Conservation (phyloP, 2,329 filamentous ascomycete species). For the Cladobotryum mycophilum region DNA sequence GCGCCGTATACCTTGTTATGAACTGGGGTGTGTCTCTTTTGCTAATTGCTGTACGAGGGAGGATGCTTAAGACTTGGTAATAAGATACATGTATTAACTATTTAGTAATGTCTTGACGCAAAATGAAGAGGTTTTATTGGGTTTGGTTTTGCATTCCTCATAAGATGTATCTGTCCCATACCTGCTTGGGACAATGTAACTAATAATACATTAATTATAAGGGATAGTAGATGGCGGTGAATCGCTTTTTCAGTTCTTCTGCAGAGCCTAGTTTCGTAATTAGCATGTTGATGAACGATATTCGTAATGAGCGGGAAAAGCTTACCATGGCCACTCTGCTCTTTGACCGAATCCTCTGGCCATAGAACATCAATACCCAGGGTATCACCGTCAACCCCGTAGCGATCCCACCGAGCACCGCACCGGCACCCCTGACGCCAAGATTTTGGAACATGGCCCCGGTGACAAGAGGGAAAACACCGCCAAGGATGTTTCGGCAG, state of each 20-base stretch:
- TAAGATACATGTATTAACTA: too few relatives aligned
- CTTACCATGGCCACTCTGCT: slow-evolving; percentile 68
- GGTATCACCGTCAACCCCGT: slow-evolving; percentile 69
- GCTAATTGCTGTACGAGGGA: too few relatives aligned
- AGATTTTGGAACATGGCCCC: slow-evolving; percentile 65
- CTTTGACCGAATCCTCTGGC: slow-evolving; percentile 64
- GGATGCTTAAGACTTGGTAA: too few relatives aligned
- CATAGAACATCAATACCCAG: slow-evolving; percentile 77
- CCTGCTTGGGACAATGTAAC: too few relatives aligned
- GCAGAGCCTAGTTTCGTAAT: neutral
- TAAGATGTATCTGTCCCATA: too few relatives aligned
- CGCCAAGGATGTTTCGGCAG: slow-evolving; percentile 77
- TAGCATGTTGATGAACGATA: too few relatives aligned
- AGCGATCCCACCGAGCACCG: slow-evolving; percentile 68
- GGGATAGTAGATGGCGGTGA: neutral
- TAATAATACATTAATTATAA: too few relatives aligned
- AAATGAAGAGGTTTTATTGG: too few relatives aligned
- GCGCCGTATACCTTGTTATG: too few relatives aligned
- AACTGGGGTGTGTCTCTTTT: too few relatives aligned
- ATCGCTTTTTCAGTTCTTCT: neutral
- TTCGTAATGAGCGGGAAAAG: slow-evolving; percentile 10
- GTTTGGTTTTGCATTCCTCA: too few relatives aligned
- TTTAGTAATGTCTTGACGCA: too few relatives aligned
- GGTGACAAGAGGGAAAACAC: slow-evolving; percentile 73
- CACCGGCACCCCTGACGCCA: slow-evolving; percentile 64